Evolutionary conservation across 331 rosid species (phyloP), one percentile per base, ranked within the genome.

Genomic region (Rosa hybrid): DNA sequence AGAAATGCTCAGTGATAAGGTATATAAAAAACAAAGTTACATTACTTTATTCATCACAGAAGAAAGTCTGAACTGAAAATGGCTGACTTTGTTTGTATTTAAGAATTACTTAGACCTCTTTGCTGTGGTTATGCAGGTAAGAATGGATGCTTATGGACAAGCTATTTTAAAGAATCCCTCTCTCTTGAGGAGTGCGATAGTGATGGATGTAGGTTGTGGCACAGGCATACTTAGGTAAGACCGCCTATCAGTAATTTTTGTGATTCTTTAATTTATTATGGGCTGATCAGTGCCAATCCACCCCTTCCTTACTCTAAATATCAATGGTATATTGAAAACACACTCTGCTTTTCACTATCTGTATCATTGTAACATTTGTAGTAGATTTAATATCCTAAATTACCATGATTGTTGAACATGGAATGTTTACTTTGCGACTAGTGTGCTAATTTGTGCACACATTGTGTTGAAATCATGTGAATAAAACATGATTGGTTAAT

Each of bases 1-100:
- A 74, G 98, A 96, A 89, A 96, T 96, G 99, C 82, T 96, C 67
- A 89, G 97, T 65, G 99, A 96, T 80, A 89, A 96, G 99, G 98
- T 90, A 89, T 45, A 45, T 8, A 67, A 62, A 5, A 63, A 14
- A 67, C n/a, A 38, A 2, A 68, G 50, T 54, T 65, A 12, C 20
- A 21, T 7, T 23, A 71, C 57, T 69, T 68, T 39, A 20, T 30
- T 64, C 3, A 0, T 62, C 50, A 59, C 45, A 71, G 69, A 71
- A 18, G 23, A 41, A 77, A 63, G 14, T 16, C 64, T 62, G 39
- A 65, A 59, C 25, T 51, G 49, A 57, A 68, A 54, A 39, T 16
- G 34, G 25, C 23, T 53, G 21, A 79, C 38, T 30, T 74, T 49
- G 17, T 53, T 82, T 54, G 67, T 51, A 74, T 75, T 65, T 3